Conservation (phyloP, 352 stramenopile species). For the Albugo laibachii region DNA sequence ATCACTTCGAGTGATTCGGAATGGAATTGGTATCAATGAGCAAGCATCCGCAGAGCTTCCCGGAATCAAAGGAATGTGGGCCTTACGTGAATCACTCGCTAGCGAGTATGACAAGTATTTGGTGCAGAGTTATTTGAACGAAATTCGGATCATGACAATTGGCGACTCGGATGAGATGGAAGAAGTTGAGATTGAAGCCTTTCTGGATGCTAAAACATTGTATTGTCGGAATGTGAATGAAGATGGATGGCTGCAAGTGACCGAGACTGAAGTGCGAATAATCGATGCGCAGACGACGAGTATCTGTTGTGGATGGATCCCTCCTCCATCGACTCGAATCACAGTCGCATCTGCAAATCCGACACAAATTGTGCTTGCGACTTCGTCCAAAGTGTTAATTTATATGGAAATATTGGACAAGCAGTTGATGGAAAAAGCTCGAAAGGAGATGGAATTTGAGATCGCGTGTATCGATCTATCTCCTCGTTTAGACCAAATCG, state of each 20-base stretch:
- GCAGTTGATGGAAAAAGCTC: conserved; percentile 33
- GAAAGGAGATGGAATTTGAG: conserved; percentile 81
- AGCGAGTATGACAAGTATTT: conserved; percentile 88
- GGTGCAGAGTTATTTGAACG: conserved; percentile 89
- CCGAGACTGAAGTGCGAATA: conserved; percentile 80
- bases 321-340: conserved; percentile 37
- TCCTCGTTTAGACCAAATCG: conserved; percentile 6
- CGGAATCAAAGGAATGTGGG: conserved; percentile 97
- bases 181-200: conserved; percentile 78
- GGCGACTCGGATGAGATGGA: conserved; percentile 78
- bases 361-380: conserved; percentile 84
- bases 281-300: conserved; percentile 46
- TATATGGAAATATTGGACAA: conserved; percentile 73
- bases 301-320: conserved; percentile 55
- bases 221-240: conserved; percentile 85
- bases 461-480: conserved; percentile 88
- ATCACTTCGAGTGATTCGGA: conserved; percentile 93
- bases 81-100: conserved; percentile 67
- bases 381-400: conserved; percentile 73
- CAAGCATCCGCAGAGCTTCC: conserved; percentile 87
- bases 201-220: conserved; percentile 79
- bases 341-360: conserved; percentile 75
- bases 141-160: conserved; percentile 93
- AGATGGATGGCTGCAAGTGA: conserved; percentile 87
- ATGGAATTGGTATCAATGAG: conserved; percentile 97